phyloP scores from a whole-genome alignment of 1,284 basidiomycete species.

The Ceratobasidium papillatum region DNA sequence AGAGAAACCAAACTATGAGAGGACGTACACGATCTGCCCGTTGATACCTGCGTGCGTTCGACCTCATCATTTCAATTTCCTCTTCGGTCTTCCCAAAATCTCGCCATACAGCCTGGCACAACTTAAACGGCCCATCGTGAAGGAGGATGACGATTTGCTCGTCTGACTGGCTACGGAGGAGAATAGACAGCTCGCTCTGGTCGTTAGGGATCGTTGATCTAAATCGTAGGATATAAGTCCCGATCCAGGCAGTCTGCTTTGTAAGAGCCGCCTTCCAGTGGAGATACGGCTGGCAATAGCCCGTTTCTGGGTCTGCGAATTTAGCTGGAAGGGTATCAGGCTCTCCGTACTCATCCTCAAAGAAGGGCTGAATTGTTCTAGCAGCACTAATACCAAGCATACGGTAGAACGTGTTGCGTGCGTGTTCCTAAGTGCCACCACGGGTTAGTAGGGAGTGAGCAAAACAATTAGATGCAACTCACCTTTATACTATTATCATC shows the following conservation, averaged over 20 bases:
- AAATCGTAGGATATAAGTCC: neutral
- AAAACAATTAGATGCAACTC: neutral
- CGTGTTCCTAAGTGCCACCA: neutral
- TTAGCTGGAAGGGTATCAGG: neutral
- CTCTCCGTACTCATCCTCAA: conserved; percentile 10
- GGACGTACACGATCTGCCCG: neutral
- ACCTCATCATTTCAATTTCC: neutral
- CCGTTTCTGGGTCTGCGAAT: neutral
- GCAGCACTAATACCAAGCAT: neutral
- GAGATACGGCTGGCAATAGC: neutral
- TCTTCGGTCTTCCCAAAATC: neutral
- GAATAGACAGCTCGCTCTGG: neutral
- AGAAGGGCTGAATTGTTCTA: neutral
- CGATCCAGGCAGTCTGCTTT: conserved; percentile 6
- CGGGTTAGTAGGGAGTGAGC: neutral
- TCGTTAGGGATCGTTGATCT: conserved; percentile 9
- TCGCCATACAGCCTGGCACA: neutral
- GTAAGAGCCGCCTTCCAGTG: conserved; percentile 8
- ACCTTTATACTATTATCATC: conserved; percentile 2
- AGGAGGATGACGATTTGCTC: neutral
- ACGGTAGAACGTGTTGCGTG: neutral
- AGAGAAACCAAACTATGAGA: neutral
- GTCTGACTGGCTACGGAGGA: neutral
- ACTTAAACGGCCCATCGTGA: conserved; percentile 5
- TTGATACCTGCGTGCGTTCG: neutral